These are phyloP conservation scores for Blastobotrys ciferrii DNA, from an alignment of 1,139 yeast genomes.

Conservation along the genomic window DNA sequence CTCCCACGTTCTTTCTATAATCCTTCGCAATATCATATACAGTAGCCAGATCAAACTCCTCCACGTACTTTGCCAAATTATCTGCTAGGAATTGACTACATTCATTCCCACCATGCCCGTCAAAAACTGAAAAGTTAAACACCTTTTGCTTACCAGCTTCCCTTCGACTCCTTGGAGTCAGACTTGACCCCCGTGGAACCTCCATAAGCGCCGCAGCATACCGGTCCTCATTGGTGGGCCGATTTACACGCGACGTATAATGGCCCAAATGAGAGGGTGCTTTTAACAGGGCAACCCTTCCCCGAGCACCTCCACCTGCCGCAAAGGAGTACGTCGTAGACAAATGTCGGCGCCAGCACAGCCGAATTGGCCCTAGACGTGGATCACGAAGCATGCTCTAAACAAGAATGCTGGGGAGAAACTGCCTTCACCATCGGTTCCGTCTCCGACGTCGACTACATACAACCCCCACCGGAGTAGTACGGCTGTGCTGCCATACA, in stretches of 20 bases:
- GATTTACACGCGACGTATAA: conserved; percentile 68
- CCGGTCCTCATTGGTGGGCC: conserved; percentile 78
- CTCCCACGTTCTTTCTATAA: conserved; percentile 60
- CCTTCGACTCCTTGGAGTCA: conserved; percentile 34
- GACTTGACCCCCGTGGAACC: conserved; percentile 42
- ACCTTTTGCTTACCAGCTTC: conserved; percentile 36
- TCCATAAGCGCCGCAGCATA: conserved; percentile 60
- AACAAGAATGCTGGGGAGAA: not conserved
- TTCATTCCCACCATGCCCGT: conserved; percentile 90
- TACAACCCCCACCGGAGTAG: too few relatives aligned
- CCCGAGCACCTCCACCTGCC: conserved; percentile 20
- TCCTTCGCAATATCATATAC: conserved; percentile 49
- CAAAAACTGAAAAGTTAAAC: conserved; percentile 74
- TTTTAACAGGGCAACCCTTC: conserved; percentile 55
- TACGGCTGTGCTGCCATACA: too few relatives aligned
- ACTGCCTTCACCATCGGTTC: too few relatives aligned
- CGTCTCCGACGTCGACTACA: too few relatives aligned
- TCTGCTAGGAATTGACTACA: conserved; percentile 61
- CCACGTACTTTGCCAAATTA: conserved; percentile 57
- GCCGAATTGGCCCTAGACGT: not conserved
- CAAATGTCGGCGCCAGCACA: conserved; percentile 3
- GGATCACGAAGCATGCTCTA: not conserved
- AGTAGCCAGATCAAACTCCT: conserved; percentile 41
- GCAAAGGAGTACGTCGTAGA: conserved; percentile 14
- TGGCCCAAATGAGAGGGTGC: conserved; percentile 84